A percentile compares a stretch with the other conserved stretches of the same genome.
These are phyloP conservation scores for Leccinum variicolor DNA, from an alignment of 768 basidiomycete species.

Conservation along the genomic window DNA sequence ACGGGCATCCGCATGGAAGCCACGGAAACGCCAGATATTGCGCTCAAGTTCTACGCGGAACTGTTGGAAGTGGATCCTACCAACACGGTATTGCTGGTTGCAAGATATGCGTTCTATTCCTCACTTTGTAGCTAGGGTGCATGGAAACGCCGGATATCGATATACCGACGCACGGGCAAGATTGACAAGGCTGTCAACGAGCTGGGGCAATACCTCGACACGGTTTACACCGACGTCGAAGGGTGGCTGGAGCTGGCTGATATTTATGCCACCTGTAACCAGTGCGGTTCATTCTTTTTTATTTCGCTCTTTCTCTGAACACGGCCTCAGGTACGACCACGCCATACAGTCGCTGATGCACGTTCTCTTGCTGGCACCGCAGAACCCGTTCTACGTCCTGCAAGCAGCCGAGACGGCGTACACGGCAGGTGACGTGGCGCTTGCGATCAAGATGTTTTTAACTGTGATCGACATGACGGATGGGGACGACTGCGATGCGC, in stretches of 20 bases:
- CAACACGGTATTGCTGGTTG: slow-evolving; percentile 56
- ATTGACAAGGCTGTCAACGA: slow-evolving; percentile 67
- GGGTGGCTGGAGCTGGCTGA: slow-evolving; percentile 87
- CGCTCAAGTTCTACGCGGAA: slow-evolving; percentile 59
- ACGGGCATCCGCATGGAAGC: slow-evolving; percentile 78
- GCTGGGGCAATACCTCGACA: slow-evolving; percentile 73
- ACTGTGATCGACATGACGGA: slow-evolving; percentile 77
- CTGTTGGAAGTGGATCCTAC: slow-evolving; percentile 63
- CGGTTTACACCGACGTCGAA: slow-evolving; percentile 84
- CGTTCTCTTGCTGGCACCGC: slow-evolving; percentile 75
- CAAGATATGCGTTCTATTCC: not conserved
- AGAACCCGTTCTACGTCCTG: slow-evolving; percentile 83
- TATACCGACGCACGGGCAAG: slow-evolving; percentile 60
- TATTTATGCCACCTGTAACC: slow-evolving; percentile 69
- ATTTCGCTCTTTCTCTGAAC: not conserved
- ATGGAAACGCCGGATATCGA: slow-evolving; percentile 81
- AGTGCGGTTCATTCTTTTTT: slow-evolving; percentile 44
- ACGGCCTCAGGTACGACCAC: slow-evolving; percentile 56
- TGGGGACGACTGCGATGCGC: slow-evolving; percentile 45
- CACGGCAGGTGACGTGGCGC: slow-evolving; percentile 67
- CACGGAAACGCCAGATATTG: slow-evolving; percentile 51
- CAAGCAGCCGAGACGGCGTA: slow-evolving; percentile 88
- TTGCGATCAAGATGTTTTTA: slow-evolving; percentile 79
- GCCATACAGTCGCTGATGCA: slow-evolving; percentile 79
- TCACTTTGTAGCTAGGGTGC: slow-evolving; percentile 36